A percentile compares a stretch with the other conserved stretches of the same genome.
These are phyloP conservation scores for Helotiales sp. DNA, from an alignment of 2,329 filamentous ascomycete genomes.

Conservation along the genomic window DNA sequence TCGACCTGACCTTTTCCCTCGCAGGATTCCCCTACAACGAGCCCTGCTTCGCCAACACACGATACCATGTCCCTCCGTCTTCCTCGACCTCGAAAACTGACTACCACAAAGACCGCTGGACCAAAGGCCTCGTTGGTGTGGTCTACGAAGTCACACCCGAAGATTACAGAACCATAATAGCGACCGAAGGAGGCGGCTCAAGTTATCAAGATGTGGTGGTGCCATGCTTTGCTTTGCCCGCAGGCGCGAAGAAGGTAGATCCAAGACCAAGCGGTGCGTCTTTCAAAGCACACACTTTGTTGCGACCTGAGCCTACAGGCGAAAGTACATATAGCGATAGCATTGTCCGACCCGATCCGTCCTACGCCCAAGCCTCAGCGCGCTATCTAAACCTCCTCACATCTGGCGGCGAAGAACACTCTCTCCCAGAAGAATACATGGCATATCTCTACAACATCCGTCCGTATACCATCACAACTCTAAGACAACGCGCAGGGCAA, in stretches of 20 bases:
- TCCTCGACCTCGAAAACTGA: slow-evolving; percentile 37
- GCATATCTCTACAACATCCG: slow-evolving; percentile 71
- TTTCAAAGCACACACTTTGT: slow-evolving; percentile 86
- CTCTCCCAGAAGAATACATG: slow-evolving; percentile 79
- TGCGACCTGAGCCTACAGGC: slow-evolving; percentile 52
- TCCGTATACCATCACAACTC: slow-evolving; percentile 72
- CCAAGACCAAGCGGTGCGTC: slow-evolving; percentile 64
- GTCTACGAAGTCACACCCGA: slow-evolving; percentile 89
- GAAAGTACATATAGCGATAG: background rate
- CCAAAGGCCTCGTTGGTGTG: slow-evolving; percentile 85
- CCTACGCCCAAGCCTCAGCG: slow-evolving; percentile 80
- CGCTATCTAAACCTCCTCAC: slow-evolving; percentile 83
- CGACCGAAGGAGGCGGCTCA: slow-evolving; percentile 85
- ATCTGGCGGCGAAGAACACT: slow-evolving; percentile 78
- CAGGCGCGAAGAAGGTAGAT: slow-evolving; percentile 62
- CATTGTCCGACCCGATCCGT: slow-evolving; percentile 62
- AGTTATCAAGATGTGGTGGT: slow-evolving; percentile 86
- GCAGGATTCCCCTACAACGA: slow-evolving; percentile 85
- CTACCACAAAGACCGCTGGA: slow-evolving; percentile 68
- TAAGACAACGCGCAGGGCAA: slow-evolving; percentile 68
- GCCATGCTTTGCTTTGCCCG: slow-evolving; percentile 73
- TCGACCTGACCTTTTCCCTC: slow-evolving; percentile 83
- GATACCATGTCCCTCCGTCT: slow-evolving; percentile 51
- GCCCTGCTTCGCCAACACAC: slow-evolving; percentile 90
- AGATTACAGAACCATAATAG: slow-evolving; percentile 86